phyloP scores from a whole-genome alignment of 2,329 filamentous ascomycete species.

The Trichocomaceae sp. region DNA sequence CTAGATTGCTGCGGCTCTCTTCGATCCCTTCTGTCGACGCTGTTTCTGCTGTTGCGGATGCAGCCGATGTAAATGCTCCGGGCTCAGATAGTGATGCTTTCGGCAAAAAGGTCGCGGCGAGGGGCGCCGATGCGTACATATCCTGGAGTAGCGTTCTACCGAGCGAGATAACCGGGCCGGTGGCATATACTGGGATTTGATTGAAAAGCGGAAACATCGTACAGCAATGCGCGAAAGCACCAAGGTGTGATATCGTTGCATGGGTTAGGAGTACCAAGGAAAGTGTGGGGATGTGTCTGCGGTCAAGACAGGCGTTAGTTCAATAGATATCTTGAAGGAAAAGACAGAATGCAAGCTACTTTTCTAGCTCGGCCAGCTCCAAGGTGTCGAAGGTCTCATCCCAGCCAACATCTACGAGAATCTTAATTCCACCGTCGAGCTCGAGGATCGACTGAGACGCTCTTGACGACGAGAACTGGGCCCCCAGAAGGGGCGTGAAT shows the following conservation, averaged over 20 bases:
- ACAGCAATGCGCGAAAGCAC: slow-evolving; percentile 93
- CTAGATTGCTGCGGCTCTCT: slow-evolving; percentile 25
- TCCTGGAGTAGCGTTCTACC: slow-evolving; percentile 88
- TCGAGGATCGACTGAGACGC: slow-evolving; percentile 94
- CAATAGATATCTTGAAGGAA: neutral
- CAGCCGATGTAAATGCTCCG: slow-evolving; percentile 44
- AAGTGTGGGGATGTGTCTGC: slow-evolving; percentile 79
- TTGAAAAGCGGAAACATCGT: slow-evolving; percentile 90
- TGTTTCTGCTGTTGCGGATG: slow-evolving; percentile 29
- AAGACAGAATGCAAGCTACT: slow-evolving; percentile 49
- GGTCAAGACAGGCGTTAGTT: slow-evolving; percentile 11
- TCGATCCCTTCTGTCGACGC: slow-evolving; percentile 23
- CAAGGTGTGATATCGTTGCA: slow-evolving; percentile 83
- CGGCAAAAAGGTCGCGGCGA: slow-evolving; percentile 79
- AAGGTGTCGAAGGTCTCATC: slow-evolving; percentile 80
- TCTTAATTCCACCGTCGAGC: slow-evolving; percentile 92
- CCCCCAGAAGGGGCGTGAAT: slow-evolving; percentile 86
- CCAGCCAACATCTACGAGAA: slow-evolving; percentile 93
- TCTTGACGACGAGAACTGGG: slow-evolving; percentile 69
- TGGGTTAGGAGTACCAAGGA: slow-evolving; percentile 93
- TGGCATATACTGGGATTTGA: slow-evolving; percentile 90
- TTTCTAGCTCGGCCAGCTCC: slow-evolving; percentile 81
- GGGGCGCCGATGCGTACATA: slow-evolving; percentile 79
- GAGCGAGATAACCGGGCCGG: slow-evolving; percentile 84
- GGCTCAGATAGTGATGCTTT: slow-evolving; percentile 57